phyloP scores from a whole-genome alignment of 2,329 filamentous ascomycete species.

The Juglanconis oblonga region DNA sequence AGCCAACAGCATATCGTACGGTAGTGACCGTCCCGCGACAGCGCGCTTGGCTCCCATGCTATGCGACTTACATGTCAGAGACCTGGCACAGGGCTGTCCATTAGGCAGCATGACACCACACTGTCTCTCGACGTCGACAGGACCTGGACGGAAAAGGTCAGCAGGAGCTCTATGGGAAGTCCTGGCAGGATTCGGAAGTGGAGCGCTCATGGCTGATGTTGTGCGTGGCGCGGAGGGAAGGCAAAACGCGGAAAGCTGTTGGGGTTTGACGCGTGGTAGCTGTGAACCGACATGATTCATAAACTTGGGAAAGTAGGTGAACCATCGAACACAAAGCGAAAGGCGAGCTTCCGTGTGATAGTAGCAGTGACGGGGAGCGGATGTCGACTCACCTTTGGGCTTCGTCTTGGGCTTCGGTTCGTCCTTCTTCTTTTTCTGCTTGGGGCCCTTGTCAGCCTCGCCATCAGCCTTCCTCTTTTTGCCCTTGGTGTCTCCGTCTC shows the following conservation, averaged over 20 bases:
- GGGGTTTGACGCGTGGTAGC: neutral
- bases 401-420: conserved; percentile 85
- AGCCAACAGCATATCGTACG: conserved; percentile 87
- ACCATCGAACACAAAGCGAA: neutral
- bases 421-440: conserved; percentile 93
- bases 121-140: conserved; percentile 90
- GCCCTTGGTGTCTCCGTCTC: conserved; percentile 59
- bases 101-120: conserved; percentile 86
- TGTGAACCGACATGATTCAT: neutral
- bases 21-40: conserved; percentile 80
- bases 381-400: conserved; percentile 61
- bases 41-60: conserved; percentile 92
- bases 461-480: conserved; percentile 77
- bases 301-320: neutral
- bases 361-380: neutral
- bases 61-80: conserved; percentile 90
- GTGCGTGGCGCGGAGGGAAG: neutral
- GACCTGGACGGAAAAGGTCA: conserved; percentile 46
- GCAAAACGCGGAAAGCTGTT: neutral
- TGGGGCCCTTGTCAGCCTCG: conserved; percentile 77
- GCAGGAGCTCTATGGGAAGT: neutral
- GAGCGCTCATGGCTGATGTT: neutral
- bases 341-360: neutral
- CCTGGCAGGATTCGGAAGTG: neutral
- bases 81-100: conserved; percentile 81